Base-by-base conservation (phyloP, 805 yeast species). In the Candida sonorensis region DNA sequence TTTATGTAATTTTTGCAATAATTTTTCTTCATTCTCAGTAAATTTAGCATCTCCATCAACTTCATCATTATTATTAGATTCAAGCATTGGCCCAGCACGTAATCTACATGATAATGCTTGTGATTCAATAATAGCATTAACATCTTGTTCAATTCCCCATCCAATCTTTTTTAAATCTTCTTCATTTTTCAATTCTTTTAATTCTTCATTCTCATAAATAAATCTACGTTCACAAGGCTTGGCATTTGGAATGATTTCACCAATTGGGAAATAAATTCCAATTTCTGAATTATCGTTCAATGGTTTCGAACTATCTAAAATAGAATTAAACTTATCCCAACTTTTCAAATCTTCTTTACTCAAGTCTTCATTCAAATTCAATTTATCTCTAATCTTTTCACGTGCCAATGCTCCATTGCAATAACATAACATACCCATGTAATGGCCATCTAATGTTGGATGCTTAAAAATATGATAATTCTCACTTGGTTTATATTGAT, bases 401-500 rank as follows among this genome's bases (percentile, higher is more conserved):
- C 97, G 66, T 0, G 96, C 95, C 30, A 87, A 61, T 0, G 95
- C 72, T 0, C 97, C 96, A 53, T 87, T 87, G 50, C 94, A 82
- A 55, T 87, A 87, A 54, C 97, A 87, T 34, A 88, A 74, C 97
- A 87, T 87, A 15, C 94, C 95, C 96, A 87, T 88, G 53, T 76
- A 87, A 23, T 80, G 76, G 23, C 67, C 67, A 1, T 73, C 71
- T 40, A 82, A 71, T 0, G 94, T 81, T 7, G 97, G 96, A 52
- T 88, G 96, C 41, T 75, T 75, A 61, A 87, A 87, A 42, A 86
- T 57, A 51, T 87, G 96, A 53, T 86, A 87, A 45, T 79, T 81
- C 5, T 85, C 75, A 2, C 88, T 80, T 2, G 96, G 87, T 13
- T 66, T 67, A 51, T 78, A 87, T 35, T 75, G 69, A 37, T 84